Evolutionary conservation across 495 filamentous ascomycete genomes (phyloP).

Genomic region (Talaromyces proteolyticus): DNA sequence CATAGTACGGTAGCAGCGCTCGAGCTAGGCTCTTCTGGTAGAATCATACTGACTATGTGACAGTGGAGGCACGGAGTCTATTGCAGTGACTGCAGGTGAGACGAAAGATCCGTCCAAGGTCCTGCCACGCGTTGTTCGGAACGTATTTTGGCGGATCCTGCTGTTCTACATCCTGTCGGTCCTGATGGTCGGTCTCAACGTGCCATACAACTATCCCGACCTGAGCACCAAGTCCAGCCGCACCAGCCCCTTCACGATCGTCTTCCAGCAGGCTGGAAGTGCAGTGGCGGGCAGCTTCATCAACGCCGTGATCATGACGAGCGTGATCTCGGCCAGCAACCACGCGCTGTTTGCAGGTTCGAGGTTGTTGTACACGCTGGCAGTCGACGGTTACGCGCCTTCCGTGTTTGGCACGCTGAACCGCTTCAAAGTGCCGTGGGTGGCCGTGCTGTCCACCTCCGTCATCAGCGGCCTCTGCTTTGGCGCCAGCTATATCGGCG

Average conservation of each 20-base stretch:
- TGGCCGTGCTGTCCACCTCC: constrained; percentile 50
- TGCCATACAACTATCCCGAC: constrained; percentile 44
- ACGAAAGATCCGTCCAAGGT: constrained; percentile 42
- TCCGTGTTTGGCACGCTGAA: constrained; percentile 44
- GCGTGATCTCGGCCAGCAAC: constrained; percentile 45
- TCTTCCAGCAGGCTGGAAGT: constrained; percentile 44
- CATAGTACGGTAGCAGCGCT: constrained; percentile 25
- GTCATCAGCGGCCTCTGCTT: constrained; percentile 53
- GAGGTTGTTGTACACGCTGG: constrained; percentile 44
- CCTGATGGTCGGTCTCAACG: constrained; percentile 44
- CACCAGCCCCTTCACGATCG: constrained; percentile 49
- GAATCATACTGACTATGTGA: constrained; percentile 6
- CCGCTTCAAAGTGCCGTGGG: constrained; percentile 52
- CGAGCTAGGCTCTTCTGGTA: background rate
- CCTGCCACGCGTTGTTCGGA: constrained; percentile 43
- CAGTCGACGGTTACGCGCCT: constrained; percentile 39
- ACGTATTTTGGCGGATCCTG: constrained; percentile 49
- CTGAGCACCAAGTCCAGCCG: constrained; percentile 30
- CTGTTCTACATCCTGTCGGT: constrained; percentile 48
- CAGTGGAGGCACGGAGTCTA: constrained; percentile 50
- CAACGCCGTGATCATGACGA: constrained; percentile 52
- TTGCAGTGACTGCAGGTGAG: constrained; percentile 51
- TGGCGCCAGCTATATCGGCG: constrained; percentile 55
- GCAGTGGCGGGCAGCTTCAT: constrained; percentile 46
- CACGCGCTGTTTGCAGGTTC: constrained; percentile 51